Conservation (phyloP, 2,329 filamentous ascomycete genomes). For the Fusarium buxicola region DNA sequence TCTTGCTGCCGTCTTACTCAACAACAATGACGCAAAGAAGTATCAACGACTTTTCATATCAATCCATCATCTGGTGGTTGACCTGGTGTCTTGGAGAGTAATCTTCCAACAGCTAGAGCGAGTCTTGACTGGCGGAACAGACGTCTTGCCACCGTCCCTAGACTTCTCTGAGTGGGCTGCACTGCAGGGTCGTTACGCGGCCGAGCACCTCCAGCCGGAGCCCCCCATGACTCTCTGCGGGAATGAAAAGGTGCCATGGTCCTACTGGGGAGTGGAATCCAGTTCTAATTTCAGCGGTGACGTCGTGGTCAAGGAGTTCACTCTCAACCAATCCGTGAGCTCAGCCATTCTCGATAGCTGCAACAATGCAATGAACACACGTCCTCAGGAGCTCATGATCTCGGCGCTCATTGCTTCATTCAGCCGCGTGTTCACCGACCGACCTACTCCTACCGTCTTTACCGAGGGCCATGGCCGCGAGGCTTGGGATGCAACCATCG, state of each 20-base stretch:
- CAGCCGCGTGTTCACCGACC: constrained; percentile 40
- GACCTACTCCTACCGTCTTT: constrained; percentile 43
- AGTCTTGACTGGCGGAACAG: not conserved
- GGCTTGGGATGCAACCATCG: constrained; percentile 43
- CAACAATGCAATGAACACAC: constrained; percentile 43
- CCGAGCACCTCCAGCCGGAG: not conserved
- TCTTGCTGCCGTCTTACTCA: not conserved
- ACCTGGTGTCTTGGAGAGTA: constrained; percentile 7
- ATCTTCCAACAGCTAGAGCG: not conserved
- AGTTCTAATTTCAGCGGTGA: not conserved
- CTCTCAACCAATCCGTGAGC: constrained; percentile 17
- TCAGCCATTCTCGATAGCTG: constrained; percentile 17
- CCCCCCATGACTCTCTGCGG: constrained; percentile 20
- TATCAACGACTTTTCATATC: not conserved
- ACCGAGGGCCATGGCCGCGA: constrained; percentile 52
- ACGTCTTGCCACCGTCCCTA: not conserved
- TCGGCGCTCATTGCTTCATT: constrained; percentile 45
- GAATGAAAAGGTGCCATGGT: constrained; percentile 2
- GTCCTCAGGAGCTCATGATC: constrained; percentile 48
- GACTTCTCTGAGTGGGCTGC: not conserved
- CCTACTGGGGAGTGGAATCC: not conserved
- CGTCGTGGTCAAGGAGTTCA: constrained; percentile 1
- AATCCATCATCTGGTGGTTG: not conserved
- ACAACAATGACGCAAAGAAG: not conserved
- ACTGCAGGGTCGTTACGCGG: not conserved